These are phyloP conservation scores for Yamadazyma sp. DNA, from an alignment of 805 yeast genomes.

Conservation along the genomic window DNA sequence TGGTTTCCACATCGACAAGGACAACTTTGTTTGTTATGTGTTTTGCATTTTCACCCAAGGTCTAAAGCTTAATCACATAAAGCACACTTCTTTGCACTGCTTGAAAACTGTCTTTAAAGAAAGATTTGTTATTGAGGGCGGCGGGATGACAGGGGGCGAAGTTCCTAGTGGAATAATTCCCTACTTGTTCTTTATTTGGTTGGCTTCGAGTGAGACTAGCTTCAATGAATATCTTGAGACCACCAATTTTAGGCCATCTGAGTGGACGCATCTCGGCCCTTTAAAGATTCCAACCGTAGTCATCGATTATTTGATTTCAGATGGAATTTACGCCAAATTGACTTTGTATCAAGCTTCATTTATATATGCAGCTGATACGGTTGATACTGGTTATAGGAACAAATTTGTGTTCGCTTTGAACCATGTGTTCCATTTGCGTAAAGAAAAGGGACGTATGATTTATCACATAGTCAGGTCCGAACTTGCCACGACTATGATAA, in stretches of 20 bases:
- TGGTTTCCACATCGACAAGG: slow-evolving; percentile 37
- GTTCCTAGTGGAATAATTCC: slow-evolving; percentile 17
- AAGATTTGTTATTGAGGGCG: slow-evolving; percentile 36
- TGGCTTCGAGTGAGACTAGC: slow-evolving; percentile 24
- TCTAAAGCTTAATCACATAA: slow-evolving; percentile 55
- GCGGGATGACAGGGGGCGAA: slow-evolving; percentile 8
- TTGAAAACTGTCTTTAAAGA: slow-evolving; percentile 44
- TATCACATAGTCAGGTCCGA: slow-evolving; percentile 32
- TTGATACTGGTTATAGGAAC: slow-evolving; percentile 28
- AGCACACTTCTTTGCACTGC: slow-evolving; percentile 46
- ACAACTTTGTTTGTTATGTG: slow-evolving; percentile 53
- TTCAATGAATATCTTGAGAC: slow-evolving; percentile 26
- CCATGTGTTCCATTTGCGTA: slow-evolving; percentile 23
- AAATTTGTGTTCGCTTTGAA: slow-evolving; percentile 31
- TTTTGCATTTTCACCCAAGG: slow-evolving; percentile 55
- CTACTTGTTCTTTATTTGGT: slow-evolving; percentile 34
- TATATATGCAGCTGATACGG: slow-evolving; percentile 29
- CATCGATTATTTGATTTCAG: slow-evolving; percentile 24
- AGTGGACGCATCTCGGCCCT: slow-evolving; percentile 16
- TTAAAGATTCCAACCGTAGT: slow-evolving; percentile 28
- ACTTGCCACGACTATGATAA: slow-evolving; percentile 27
- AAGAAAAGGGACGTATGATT: slow-evolving; percentile 24
- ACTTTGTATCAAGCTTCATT: slow-evolving; percentile 31
- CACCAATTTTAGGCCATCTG: slow-evolving; percentile 19
- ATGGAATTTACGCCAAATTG: slow-evolving; percentile 20